phyloP scores from a whole-genome alignment of 257 asterid species.

The Sherardia arvensis region DNA sequence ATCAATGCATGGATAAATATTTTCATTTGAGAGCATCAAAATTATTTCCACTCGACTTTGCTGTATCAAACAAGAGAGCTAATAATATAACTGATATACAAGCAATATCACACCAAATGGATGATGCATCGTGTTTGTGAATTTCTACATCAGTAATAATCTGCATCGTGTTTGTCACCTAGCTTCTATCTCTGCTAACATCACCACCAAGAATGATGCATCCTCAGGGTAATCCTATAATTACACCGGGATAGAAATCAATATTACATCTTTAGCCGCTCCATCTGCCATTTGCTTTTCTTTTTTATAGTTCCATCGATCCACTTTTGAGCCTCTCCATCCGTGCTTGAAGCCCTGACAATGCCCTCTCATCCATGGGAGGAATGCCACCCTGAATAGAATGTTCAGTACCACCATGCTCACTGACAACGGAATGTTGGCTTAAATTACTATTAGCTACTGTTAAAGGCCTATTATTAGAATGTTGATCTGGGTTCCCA shows the following conservation, averaged over 20 bases:
- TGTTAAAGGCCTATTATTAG: slow-evolving; percentile 43
- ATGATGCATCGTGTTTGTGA: not conserved
- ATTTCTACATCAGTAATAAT: slow-evolving; percentile 1
- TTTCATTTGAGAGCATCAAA: not conserved
- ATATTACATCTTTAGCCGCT: not conserved
- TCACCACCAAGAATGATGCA: slow-evolving; percentile 1
- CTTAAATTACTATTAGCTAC: slow-evolving; percentile 45
- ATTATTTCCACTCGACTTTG: not conserved
- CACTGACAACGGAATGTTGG: slow-evolving; percentile 28
- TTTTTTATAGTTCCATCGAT: slow-evolving; percentile 39
- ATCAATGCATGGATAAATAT: too few relatives aligned
- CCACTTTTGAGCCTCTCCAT: slow-evolving; percentile 96
- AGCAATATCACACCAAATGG: not conserved
- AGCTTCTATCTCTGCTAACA: not conserved
- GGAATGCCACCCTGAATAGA: slow-evolving; percentile 52
- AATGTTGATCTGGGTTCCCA: slow-evolving; percentile 46
- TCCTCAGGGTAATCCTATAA: slow-evolving; percentile 11
- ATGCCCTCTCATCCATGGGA: slow-evolving; percentile 95
- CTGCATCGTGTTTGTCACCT: not conserved
- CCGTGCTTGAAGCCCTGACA: slow-evolving; percentile 97
- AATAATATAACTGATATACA: not conserved
- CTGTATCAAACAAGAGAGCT: not conserved
- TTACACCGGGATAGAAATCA: slow-evolving; percentile 10
- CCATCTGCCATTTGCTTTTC: not conserved
- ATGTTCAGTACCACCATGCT: slow-evolving; percentile 35